Percentiles rank a stretch among this genome's conserved stretches.
These are phyloP conservation scores for Streptanthus diversifolius DNA, from an alignment of 345 rosid genomes.

Conservation along the genomic window DNA sequence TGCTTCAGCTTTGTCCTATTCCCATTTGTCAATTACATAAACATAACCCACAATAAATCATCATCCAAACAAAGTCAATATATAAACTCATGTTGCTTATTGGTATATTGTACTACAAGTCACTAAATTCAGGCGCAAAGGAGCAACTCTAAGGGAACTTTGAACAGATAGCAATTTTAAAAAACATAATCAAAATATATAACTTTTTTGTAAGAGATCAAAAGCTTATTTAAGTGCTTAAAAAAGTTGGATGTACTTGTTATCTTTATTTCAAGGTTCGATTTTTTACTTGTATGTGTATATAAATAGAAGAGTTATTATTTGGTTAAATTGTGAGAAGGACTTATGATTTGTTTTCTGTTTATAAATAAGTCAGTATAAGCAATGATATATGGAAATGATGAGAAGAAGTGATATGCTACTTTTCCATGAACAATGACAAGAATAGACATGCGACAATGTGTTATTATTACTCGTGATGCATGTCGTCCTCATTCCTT, in stretches of 20 bases:
- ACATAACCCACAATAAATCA: not conserved
- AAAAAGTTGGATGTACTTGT: not conserved
- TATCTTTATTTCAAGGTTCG: not conserved
- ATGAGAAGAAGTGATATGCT: slow-evolving; percentile 31
- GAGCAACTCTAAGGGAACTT: not conserved
- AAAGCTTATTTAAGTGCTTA: not conserved
- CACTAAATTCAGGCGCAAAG: not conserved
- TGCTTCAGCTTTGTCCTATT: slow-evolving; percentile 91
- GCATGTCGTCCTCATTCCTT: slow-evolving; percentile 29
- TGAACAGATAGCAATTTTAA: not conserved
- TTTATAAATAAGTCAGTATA: slow-evolving; percentile 4
- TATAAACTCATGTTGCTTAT: not conserved
- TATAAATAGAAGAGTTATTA: not conserved
- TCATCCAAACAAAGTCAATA: not conserved
- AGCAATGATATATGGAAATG: slow-evolving; percentile 25
- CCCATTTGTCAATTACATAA: not conserved
- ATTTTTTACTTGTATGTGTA: not conserved
- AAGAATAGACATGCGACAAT: slow-evolving; percentile 32
- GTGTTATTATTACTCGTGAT: slow-evolving; percentile 40
- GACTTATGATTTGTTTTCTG: slow-evolving; percentile 11
- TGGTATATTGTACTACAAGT: not conserved
- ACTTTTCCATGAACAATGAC: slow-evolving; percentile 29
- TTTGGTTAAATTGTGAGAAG: not conserved
- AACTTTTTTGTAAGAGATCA: not conserved
- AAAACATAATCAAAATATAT: not conserved